Evolutionary conservation across 2,329 filamentous ascomycete genomes (phyloP).

Genomic region (Clonostachys byssicola): DNA sequence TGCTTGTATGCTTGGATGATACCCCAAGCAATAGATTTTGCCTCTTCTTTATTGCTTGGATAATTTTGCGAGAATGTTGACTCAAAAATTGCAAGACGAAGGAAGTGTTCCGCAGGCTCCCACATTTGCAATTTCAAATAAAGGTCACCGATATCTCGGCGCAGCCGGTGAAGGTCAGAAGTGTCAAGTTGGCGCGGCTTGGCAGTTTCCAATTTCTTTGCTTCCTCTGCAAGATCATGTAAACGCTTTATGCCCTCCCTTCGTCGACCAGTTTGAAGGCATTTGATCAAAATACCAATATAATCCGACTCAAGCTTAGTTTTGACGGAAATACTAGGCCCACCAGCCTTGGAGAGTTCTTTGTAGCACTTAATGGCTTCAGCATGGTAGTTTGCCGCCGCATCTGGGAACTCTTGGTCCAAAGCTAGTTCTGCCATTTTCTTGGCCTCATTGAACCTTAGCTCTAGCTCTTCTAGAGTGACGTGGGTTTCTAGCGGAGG

Average conservation of each 20-base stretch:
- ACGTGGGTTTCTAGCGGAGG: neutral
- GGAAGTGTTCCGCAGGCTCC: neutral
- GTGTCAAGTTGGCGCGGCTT: neutral
- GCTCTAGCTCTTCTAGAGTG: neutral
- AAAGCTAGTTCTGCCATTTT: neutral
- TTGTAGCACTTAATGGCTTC: neutral
- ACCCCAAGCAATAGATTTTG: neutral
- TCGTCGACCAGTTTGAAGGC: neutral
- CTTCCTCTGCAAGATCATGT: neutral
- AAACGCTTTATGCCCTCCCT: neutral
- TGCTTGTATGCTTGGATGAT: neutral
- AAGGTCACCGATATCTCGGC: neutral
- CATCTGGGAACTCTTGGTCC: neutral
- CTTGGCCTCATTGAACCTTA: neutral
- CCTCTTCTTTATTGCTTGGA: neutral
- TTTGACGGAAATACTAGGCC: neutral
- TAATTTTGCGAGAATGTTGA: neutral
- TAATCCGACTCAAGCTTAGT: neutral
- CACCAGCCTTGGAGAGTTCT: neutral
- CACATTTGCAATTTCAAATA: neutral
- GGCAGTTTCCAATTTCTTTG: neutral
- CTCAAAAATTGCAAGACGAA: neutral
- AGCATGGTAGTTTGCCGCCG: neutral
- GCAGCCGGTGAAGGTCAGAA: neutral
- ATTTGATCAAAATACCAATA: neutral